Base-by-base conservation (phyloP, 176 grass and related monocot species). In the Aegilops tauschii region DNA sequence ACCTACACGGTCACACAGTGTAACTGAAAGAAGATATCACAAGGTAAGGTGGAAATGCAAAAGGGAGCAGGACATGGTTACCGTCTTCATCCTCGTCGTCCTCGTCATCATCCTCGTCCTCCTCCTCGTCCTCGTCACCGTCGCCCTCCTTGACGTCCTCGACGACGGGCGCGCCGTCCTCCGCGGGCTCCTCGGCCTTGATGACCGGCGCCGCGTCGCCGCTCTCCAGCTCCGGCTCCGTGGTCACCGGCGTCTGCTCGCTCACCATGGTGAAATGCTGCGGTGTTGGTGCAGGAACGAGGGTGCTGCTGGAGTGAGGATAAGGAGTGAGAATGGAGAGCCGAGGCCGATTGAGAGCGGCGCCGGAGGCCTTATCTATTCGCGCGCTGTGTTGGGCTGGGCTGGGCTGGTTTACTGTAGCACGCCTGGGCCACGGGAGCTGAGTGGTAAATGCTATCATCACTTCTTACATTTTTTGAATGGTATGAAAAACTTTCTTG, bases 71-170 rank as follows among this genome's bases (percentile, higher is more conserved):
- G 6, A 25, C 21, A 18, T 1, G 18, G 12, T 34, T 34, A 85
- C 88, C 81, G 29, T 85, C 84, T 17, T 92, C 84, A 61, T 70
- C 66, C n/a, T 76, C 80, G 0, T 64, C 86, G 1, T 89, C 86
- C 1, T 86, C 84, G 0, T 91, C 88, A 1, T 90, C 88, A 0
- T 92, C 90, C 0, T 95, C 93, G 0, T 95, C 88, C 0, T 95
- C 91, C 0, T 93, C 85, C 0, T 91, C 88, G 0, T 90, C 91
- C 0, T 90, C 90, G 0, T 91, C 91, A 0, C 87, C 84, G 3
- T 93, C 91, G 1, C 89, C 94, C 25, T 93, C 94, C 89, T 92
- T 92, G 28, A 88, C 85, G 69, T 96, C 94, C 86, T 96, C 94
- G 62, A 96, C 87, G 9, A 93, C 75, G 30, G 94, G 94, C 8